A percentile compares a stretch with the other conserved stretches of the same genome.
These are phyloP conservation scores for Lentinula sp. DNA, from an alignment of 768 basidiomycete species.

Conservation along the genomic window DNA sequence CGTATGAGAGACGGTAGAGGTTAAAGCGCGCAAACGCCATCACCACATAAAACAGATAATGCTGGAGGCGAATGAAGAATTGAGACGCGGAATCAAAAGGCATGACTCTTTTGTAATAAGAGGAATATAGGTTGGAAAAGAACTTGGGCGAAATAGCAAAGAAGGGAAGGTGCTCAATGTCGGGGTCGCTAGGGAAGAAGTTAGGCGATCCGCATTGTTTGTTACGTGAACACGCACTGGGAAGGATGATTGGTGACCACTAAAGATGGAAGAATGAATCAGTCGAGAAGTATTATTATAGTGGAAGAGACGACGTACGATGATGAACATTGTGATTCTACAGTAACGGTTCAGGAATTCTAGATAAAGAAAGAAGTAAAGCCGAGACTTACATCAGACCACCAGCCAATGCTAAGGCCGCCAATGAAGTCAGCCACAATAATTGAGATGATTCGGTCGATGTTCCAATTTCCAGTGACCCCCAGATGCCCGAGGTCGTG, in stretches of 20 bases:
- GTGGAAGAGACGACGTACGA: slow-evolving; percentile 45
- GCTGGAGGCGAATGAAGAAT: slow-evolving; percentile 70
- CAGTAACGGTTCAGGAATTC: slow-evolving; percentile 8
- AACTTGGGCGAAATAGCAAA: slow-evolving; percentile 89
- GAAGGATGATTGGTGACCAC: slow-evolving; percentile 97
- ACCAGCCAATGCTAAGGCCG: slow-evolving; percentile 95
- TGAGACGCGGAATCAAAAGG: slow-evolving; percentile 66
- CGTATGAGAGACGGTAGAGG: slow-evolving; percentile 85
- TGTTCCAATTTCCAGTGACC: slow-evolving; percentile 81
- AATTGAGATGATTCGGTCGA: slow-evolving; percentile 76
- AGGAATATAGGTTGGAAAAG: slow-evolving; percentile 82
- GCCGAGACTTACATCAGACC: slow-evolving; percentile 76
- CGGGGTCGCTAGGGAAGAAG: slow-evolving; percentile 55
- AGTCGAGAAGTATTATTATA: background rate
- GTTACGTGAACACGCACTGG: slow-evolving; percentile 45
- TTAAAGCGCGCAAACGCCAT: slow-evolving; percentile 93
- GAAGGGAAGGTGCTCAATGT: slow-evolving; percentile 88
- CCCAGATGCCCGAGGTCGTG: slow-evolving; percentile 97
- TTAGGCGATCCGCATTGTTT: background rate
- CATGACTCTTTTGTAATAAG: slow-evolving; percentile 90
- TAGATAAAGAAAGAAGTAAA: background rate
- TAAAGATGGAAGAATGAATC: slow-evolving; percentile 21
- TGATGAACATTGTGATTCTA: slow-evolving; percentile 97
- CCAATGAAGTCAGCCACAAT: slow-evolving; percentile 83
- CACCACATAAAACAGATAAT: slow-evolving; percentile 88